These are phyloP conservation scores for Metschnikowia vanudenii DNA, from an alignment of 805 yeast genomes.

Conservation along the genomic window DNA sequence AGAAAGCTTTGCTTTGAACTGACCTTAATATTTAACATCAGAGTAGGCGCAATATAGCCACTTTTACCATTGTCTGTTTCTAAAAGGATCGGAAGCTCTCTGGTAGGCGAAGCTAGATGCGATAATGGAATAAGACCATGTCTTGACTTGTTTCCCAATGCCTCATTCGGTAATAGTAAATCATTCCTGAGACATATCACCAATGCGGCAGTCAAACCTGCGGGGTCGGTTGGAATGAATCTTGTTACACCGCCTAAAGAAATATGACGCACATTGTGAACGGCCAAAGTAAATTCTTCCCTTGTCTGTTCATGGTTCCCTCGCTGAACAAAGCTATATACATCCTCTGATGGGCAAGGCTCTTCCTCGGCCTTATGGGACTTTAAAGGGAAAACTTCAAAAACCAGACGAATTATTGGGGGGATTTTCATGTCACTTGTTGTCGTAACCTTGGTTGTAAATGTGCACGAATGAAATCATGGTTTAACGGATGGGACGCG, in stretches of 20 bases:
- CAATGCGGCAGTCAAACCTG: conserved; percentile 48
- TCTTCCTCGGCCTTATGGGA: conserved; percentile 26
- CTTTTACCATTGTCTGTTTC: conserved; percentile 36
- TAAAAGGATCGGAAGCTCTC: conserved; percentile 53
- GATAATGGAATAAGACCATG: conserved; percentile 46
- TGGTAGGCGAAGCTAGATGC: conserved; percentile 47
- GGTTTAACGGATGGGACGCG: background rate
- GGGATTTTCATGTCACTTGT: conserved; percentile 33
- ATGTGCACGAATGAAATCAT: background rate
- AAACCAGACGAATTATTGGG: conserved; percentile 40
- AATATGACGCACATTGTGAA: conserved; percentile 40
- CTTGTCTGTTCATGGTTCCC: background rate
- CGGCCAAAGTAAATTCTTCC: conserved; percentile 49
- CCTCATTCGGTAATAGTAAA: conserved; percentile 39
- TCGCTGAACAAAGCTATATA: background rate
- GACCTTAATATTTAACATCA: background rate
- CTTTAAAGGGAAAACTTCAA: conserved; percentile 52
- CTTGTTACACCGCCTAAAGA: conserved; percentile 19
- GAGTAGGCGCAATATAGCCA: background rate
- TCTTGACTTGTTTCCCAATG: conserved; percentile 11
- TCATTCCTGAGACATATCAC: conserved; percentile 45
- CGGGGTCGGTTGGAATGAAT: conserved; percentile 57
- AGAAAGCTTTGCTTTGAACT: background rate
- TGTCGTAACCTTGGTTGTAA: too few relatives aligned
- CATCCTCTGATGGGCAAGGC: background rate